phyloP scores from a whole-genome alignment of 495 filamentous ascomycete genomes.

The Aspergillus asperescens region DNA sequence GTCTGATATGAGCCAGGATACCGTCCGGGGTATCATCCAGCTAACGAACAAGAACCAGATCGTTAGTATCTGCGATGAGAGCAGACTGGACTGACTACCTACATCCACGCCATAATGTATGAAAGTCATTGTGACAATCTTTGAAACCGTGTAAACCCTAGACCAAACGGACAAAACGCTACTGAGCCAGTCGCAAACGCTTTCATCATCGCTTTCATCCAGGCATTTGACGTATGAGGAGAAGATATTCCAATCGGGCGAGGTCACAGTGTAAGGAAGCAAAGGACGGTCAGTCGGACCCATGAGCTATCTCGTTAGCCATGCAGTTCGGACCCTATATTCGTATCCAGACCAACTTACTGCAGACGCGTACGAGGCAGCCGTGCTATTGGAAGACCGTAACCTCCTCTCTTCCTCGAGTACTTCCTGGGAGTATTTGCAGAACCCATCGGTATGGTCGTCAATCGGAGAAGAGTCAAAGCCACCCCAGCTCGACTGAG shows the following conservation, averaged over 20 bases:
- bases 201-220: constrained; percentile 16
- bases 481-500: constrained; percentile 1
- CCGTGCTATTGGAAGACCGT: constrained; percentile 18
- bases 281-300: constrained; percentile 19
- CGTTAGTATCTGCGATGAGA: not conserved
- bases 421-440: constrained; percentile 24
- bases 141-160: constrained; percentile 35
- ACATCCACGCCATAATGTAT: constrained; percentile 35
- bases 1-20: constrained; percentile 26
- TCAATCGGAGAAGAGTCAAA: constrained; percentile 1
- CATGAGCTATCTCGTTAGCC: constrained; percentile 17
- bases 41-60: constrained; percentile 10
- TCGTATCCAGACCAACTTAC: constrained; percentile 9
- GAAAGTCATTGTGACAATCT: constrained; percentile 32
- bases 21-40: constrained; percentile 25
- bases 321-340: not conserved
- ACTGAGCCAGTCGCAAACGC: constrained; percentile 17
- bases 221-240: constrained; percentile 17
- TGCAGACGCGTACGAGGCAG: constrained; percentile 18
- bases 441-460: constrained; percentile 20
- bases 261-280: constrained; percentile 31
- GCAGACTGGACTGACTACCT: not conserved
- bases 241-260: constrained; percentile 32
- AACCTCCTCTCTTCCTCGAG: constrained; percentile 16
- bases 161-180: constrained; percentile 25